Conservation (phyloP, 2,329 filamentous ascomycete species). For the Venturia aucupariae region DNA sequence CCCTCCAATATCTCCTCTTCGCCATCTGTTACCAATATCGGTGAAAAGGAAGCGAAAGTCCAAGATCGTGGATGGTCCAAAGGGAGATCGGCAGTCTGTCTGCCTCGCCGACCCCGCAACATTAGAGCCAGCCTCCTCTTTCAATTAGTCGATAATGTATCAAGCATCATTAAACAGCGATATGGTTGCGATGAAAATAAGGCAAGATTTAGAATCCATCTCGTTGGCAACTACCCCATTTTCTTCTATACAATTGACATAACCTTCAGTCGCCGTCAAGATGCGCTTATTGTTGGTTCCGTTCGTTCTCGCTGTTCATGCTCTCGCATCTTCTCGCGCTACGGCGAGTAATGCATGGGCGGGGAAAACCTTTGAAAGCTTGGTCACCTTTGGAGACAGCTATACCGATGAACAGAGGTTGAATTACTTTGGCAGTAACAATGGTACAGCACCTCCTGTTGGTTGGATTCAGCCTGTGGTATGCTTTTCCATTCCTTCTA, state of each 20-base stretch:
- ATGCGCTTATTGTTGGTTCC: not conserved
- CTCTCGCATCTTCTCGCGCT: not conserved
- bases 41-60: too few relatives aligned
- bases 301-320: not conserved
- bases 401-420: conserved; percentile 66
- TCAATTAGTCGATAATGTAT: not conserved
- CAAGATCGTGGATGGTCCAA: too few relatives aligned
- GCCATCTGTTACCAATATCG: too few relatives aligned
- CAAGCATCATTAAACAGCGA: not conserved
- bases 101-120: not conserved
- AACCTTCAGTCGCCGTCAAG: not conserved
- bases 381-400: conserved; percentile 66
- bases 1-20: too few relatives aligned
- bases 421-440: conserved; percentile 50
- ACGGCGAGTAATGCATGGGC: not conserved
- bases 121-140: not conserved
- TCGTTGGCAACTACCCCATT: too few relatives aligned
- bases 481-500: conserved; percentile 16
- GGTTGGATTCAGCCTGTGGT: conserved; percentile 46
- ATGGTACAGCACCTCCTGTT: conserved; percentile 52
- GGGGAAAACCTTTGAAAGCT: conserved; percentile 42
- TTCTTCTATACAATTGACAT: too few relatives aligned
- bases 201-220: too few relatives aligned
- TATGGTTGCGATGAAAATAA: too few relatives aligned
- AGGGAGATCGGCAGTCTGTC: too few relatives aligned